These are phyloP conservation scores for Talaromyces funiculosus DNA, from an alignment of 2,329 filamentous ascomycete species.

Conservation along the genomic window DNA sequence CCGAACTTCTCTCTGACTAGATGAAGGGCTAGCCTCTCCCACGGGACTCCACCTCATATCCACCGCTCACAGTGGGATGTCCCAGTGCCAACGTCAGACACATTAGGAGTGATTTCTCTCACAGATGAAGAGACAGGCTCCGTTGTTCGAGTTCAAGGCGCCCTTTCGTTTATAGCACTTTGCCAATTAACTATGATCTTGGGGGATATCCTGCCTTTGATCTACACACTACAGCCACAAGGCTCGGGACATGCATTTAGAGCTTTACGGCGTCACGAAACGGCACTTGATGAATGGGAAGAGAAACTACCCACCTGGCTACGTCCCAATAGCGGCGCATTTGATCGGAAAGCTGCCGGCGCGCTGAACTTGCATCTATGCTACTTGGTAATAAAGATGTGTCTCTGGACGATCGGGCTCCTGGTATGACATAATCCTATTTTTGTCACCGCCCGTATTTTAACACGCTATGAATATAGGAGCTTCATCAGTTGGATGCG, in stretches of 20 bases:
- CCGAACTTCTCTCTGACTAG: slow-evolving; percentile 4
- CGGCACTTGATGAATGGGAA: slow-evolving; percentile 40
- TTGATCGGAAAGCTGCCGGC: slow-evolving; percentile 37
- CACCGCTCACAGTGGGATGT: slow-evolving; percentile 43
- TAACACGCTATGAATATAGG: slow-evolving; percentile 4
- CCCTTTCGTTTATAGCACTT: slow-evolving; percentile 40
- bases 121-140: slow-evolving; percentile 10
- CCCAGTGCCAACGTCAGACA: slow-evolving; percentile 26
- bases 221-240: slow-evolving; percentile 26
- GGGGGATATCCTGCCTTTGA: slow-evolving; percentile 23
- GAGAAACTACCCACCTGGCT: slow-evolving; percentile 30
- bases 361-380: slow-evolving; percentile 46
- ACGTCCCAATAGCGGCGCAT: slow-evolving; percentile 27
- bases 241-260: slow-evolving; percentile 19
- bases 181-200: slow-evolving; percentile 40
- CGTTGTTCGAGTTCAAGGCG: slow-evolving; percentile 16
- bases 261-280: slow-evolving; percentile 29
- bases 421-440: slow-evolving; percentile 7
- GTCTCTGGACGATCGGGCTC: slow-evolving; percentile 39
- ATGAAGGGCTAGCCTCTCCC: slow-evolving; percentile 45
- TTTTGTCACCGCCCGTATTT: neutral
- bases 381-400: slow-evolving; percentile 43
- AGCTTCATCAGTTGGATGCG: slow-evolving; percentile 31
- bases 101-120: slow-evolving; percentile 19
- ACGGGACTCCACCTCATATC: slow-evolving; percentile 48